A percentile compares a stretch with the other conserved stretches of the same genome.
phyloP scores from a whole-genome alignment of 139 green algal species.

The Chlamydomonas sp. region DNA sequence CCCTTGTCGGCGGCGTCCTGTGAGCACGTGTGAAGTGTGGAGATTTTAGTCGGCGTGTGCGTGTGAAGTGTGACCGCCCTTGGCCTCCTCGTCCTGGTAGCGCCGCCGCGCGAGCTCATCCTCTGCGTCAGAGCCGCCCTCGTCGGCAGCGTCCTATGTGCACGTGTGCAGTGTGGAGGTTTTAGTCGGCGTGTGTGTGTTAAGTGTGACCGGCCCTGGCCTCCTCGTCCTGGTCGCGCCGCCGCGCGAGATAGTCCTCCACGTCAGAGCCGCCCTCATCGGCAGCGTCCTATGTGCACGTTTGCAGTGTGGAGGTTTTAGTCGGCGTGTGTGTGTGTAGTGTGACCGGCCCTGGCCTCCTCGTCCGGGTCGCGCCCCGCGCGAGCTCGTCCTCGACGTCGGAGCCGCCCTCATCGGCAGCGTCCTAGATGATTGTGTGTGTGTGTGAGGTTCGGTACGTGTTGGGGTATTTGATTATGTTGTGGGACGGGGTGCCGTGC shows the following conservation, averaged over 20 bases:
- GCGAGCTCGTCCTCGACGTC: constrained; percentile 19
- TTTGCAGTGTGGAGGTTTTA: too few relatives aligned
- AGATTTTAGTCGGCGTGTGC: too few relatives aligned
- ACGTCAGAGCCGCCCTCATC: constrained; percentile 12
- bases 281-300: neutral
- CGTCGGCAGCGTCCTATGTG: constrained; percentile 2
- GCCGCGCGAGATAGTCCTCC: constrained; percentile 21
- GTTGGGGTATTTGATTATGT: too few relatives aligned
- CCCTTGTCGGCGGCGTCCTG: too few relatives aligned
- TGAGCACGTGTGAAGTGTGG: too few relatives aligned
- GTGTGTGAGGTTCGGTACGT: too few relatives aligned
- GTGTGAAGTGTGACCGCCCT: constrained; percentile 30
- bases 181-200: too few relatives aligned
- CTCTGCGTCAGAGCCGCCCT: constrained; percentile 14
- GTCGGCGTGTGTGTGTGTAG: too few relatives aligned
- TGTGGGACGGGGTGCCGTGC: too few relatives aligned
- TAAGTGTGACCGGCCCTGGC: constrained; percentile 28
- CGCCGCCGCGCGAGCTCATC: constrained; percentile 32
- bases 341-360: constrained; percentile 21
- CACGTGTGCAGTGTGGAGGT: too few relatives aligned
- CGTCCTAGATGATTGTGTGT: too few relatives aligned
- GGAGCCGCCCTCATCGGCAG: constrained; percentile 4
- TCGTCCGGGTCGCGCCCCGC: constrained; percentile 46
- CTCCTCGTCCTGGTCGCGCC: constrained; percentile 46
- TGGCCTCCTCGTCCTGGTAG: constrained; percentile 38